Base-by-base conservation (phyloP, 139 green algal genomes). In the Pseudopediastrum boryanum region DNA sequence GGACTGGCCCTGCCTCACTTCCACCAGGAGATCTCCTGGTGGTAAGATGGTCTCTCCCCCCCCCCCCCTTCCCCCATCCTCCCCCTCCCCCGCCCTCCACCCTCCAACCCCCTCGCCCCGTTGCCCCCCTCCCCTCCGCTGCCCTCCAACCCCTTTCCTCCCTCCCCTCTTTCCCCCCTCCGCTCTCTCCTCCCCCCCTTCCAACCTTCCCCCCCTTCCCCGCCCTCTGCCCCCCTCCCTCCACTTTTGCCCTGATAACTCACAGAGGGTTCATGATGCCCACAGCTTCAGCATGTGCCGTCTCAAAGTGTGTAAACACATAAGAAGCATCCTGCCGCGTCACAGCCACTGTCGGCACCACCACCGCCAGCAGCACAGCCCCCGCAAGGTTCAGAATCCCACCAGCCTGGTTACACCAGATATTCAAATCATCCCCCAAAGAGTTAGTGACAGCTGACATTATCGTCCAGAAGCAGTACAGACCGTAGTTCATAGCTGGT, bases 271-370 rank as follows among this genome's bases (percentile, higher is more conserved):
- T 65, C 16, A 13, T 65, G 31, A 76, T 76, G 48, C 69, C 69
- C 3, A 58, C 48, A 2, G 31, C 8, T 35, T 65, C 48, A 44
- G 44, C 70, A 23, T 78, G 70, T 29, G 51, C 52, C 16, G 35
- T 68, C 23, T 78, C 52, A 39, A 78, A 78, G 35, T 78, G 52
- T 31, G 35, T 39, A 67, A 78, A 78, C 51, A 78, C 70, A 13
- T 39, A 78, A 25, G 51, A 54, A 9, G 70, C 70, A 8, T 51
- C 51, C 51, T 78, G 70, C 23, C 42, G 51, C 5, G 44, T 12
- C 0, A 52, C 48, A 25, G 70, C 70, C 50, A 78, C 25, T 19
- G 38, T 25, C 27, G 70, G 70, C 10, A 78, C 25, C 3, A 78
- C 9, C 4, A 66, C 16, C 23, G 33, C 27, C 33, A 78, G 70